phyloP scores from a whole-genome alignment of 148 eudicot species.

The Diospyros kaki region DNA sequence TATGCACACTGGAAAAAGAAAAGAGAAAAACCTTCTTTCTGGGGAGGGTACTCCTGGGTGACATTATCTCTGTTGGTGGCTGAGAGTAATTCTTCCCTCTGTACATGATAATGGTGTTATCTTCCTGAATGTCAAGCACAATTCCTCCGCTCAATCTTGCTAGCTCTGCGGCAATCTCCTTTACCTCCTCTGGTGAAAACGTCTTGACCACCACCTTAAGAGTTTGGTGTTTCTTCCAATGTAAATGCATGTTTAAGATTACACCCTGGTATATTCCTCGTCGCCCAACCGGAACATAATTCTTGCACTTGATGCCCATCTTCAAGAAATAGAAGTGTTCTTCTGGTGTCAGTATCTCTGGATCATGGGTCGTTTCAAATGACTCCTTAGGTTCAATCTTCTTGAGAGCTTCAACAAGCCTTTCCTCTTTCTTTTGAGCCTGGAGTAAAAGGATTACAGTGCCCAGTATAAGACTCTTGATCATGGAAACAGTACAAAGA shows the following conservation, averaged over 20 bases:
- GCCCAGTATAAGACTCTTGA: neutral
- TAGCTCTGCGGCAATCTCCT: conserved; percentile 83
- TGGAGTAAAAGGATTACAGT: conserved; percentile 20
- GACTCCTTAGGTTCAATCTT: conserved; percentile 86
- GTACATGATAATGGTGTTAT: conserved; percentile 82
- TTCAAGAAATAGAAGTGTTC: conserved; percentile 91
- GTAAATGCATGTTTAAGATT: conserved; percentile 94
- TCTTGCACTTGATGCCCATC: conserved; percentile 86
- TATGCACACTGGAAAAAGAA: neutral
- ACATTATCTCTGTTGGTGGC: conserved; percentile 98
- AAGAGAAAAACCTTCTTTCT: conserved; percentile 66
- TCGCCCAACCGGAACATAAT: conserved; percentile 90
- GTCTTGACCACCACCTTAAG: conserved; percentile 83
- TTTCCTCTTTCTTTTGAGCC: conserved; percentile 87
- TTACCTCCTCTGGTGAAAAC: conserved; percentile 79
- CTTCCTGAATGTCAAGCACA: conserved; percentile 86
- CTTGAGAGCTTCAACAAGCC: conserved; percentile 58
- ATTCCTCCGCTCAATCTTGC: conserved; percentile 92
- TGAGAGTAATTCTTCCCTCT: conserved; percentile 96
- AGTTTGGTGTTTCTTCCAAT: conserved; percentile 98
- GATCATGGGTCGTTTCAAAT: conserved; percentile 84
- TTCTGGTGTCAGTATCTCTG: conserved; percentile 96
- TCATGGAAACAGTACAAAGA: neutral
- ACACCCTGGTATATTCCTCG: conserved; percentile 94
- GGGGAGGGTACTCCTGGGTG: conserved; percentile 78